phyloP scores from a whole-genome alignment of 2,329 filamentous ascomycete genomes.

The Diplodia seriata region DNA sequence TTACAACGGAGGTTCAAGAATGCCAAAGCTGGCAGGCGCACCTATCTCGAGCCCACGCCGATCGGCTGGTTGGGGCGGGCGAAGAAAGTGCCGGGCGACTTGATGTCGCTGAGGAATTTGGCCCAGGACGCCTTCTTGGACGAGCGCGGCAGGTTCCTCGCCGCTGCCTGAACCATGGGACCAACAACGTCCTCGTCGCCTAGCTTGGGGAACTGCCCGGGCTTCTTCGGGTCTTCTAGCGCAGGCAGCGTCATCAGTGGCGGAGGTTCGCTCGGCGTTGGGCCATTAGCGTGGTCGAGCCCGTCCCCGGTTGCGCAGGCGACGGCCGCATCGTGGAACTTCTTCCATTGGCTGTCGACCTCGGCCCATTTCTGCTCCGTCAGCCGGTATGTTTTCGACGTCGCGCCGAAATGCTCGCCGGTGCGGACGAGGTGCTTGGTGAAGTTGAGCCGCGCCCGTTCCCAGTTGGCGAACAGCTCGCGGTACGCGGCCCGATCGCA shows the following conservation, averaged over 20 bases:
- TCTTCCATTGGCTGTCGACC: constrained; percentile 77
- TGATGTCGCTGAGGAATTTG: constrained; percentile 49
- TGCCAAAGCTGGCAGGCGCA: constrained; percentile 7
- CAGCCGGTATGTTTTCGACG: constrained; percentile 84
- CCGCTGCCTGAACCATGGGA: constrained; percentile 72
- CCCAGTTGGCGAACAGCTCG: constrained; percentile 79
- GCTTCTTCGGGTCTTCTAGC: constrained; percentile 68
- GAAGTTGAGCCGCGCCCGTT: constrained; percentile 82
- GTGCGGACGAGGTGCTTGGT: constrained; percentile 87
- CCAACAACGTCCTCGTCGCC: constrained; percentile 94
- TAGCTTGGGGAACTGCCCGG: constrained; percentile 85
- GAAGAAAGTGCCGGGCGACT: constrained; percentile 45
- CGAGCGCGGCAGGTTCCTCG: constrained; percentile 47
- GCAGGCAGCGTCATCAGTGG: constrained; percentile 71
- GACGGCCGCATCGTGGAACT: constrained; percentile 70
- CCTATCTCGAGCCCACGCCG: constrained; percentile 16
- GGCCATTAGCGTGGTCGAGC: constrained; percentile 43
- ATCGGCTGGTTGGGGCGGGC: constrained; percentile 39
- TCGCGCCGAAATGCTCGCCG: constrained; percentile 87
- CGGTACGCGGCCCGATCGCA: constrained; percentile 67
- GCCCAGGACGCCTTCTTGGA: constrained; percentile 48
- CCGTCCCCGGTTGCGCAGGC: constrained; percentile 47
- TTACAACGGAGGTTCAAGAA: constrained; percentile 38
- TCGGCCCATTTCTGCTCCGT: constrained; percentile 90
- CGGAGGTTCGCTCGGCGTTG: constrained; percentile 55